phyloP scores from a whole-genome alignment of 768 basidiomycete species.

The Candolleomyces efflorescens region DNA sequence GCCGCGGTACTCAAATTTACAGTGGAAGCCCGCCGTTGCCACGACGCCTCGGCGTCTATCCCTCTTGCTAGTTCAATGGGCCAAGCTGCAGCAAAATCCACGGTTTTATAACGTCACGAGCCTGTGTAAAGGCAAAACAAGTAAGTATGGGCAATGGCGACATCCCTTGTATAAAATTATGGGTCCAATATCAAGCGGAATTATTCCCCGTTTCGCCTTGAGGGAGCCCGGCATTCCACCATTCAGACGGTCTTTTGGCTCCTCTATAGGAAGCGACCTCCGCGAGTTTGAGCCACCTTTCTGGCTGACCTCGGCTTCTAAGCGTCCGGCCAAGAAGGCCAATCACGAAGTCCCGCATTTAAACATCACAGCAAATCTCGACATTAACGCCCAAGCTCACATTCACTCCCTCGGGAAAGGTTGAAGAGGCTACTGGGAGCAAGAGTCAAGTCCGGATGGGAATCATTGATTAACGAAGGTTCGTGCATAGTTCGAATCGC shows the following conservation, averaged over 20 bases:
- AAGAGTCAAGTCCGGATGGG: neutral
- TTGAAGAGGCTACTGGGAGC: neutral
- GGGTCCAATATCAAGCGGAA: no score
- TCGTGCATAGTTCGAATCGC: neutral
- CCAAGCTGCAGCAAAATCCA: no score
- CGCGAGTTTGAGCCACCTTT: neutral
- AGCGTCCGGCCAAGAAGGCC: neutral
- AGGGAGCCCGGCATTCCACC: neutral
- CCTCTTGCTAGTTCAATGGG: no score
- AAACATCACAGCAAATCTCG: neutral
- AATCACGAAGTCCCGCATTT: neutral
- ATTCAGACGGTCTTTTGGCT: neutral
- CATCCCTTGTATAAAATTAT: no score
- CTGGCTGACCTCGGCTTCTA: neutral
- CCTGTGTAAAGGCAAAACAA: no score
- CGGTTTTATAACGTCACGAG: no score
- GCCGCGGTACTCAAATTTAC: neutral
- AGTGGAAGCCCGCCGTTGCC: no score
- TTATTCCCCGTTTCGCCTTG: no score
- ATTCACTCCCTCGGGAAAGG: neutral
- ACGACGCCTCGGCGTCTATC: no score
- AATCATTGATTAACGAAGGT: neutral
- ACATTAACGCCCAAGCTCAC: neutral
- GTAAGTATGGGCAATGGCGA: no score
- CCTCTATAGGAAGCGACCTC: neutral